Evolutionary conservation across 768 basidiomycete species (phyloP).

Genomic region (Agrocybe pediades): DNA sequence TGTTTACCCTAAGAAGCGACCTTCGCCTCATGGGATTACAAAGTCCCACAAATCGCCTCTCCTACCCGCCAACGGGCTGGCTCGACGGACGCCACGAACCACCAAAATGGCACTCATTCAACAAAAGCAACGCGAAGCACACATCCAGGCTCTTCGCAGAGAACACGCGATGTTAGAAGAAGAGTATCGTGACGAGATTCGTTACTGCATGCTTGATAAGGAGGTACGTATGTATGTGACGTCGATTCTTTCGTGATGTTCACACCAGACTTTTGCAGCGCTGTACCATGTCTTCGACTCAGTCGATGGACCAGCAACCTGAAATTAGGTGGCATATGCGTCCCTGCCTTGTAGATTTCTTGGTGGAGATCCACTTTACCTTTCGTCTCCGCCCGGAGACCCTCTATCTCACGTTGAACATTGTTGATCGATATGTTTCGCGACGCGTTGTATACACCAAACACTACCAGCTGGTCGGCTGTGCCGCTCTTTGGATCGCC

Average conservation of each 20-base stretch:
- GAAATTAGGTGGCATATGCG: slow-evolving; percentile 99
- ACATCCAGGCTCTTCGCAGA: slow-evolving; percentile 66
- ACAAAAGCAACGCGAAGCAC: slow-evolving; percentile 70
- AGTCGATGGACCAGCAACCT: slow-evolving; percentile 99
- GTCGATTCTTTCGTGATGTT: slow-evolving; percentile 13
- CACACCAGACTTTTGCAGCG: slow-evolving; percentile 45
- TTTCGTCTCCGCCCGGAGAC: slow-evolving; percentile 98
- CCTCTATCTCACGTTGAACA: slow-evolving; percentile 97
- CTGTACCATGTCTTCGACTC: slow-evolving; percentile 85
- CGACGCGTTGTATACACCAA: slow-evolving; percentile 98
- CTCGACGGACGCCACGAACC: slow-evolving; percentile 66
- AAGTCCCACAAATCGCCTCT: slow-evolving; percentile 66
- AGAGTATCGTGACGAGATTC: slow-evolving; percentile 94
- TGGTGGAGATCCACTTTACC: slow-evolving; percentile 98
- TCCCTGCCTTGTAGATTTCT: slow-evolving; percentile 96
- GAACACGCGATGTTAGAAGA: slow-evolving; percentile 86
- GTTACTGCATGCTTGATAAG: slow-evolving; percentile 95
- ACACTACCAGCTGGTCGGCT: slow-evolving; percentile 99
- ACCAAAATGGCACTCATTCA: slow-evolving; percentile 59
- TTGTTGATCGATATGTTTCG: slow-evolving; percentile 98
- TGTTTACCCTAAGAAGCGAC: slow-evolving; percentile 84
- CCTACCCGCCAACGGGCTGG: slow-evolving; percentile 48
- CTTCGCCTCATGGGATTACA: slow-evolving; percentile 77
- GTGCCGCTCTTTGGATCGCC: slow-evolving; percentile 98
- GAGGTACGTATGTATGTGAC: slow-evolving; percentile 68